A percentile compares a stretch with the other conserved stretches of the same genome.
These are phyloP conservation scores for Bryoerythrophyllum caledonicum DNA, from an alignment of 225 moss, liverwort and hornwort genomes.

Conservation along the genomic window DNA sequence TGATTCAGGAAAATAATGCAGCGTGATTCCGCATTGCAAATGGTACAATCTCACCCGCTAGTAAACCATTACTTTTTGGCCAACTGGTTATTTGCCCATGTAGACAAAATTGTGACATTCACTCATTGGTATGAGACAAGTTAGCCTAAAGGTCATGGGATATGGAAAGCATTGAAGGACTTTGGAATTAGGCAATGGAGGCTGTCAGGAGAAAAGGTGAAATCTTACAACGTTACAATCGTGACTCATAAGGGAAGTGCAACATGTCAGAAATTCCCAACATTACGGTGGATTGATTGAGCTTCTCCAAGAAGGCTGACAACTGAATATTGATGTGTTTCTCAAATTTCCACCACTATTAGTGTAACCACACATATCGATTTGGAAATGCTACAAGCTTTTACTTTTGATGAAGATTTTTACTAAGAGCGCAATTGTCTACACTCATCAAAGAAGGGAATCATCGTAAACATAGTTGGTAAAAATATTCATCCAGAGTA, in stretches of 20 bases:
- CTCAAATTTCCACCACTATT: too few relatives aligned
- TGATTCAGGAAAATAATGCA: too few relatives aligned
- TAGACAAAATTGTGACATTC: background rate
- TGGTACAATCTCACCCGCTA: too few relatives aligned
- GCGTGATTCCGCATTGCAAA: background rate
- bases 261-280: slow-evolving; percentile 24
- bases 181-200: background rate
- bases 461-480: too few relatives aligned
- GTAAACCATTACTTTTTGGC: background rate
- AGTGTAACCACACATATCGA: too few relatives aligned
- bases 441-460: too few relatives aligned
- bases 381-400: too few relatives aligned
- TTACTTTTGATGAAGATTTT: too few relatives aligned
- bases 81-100: too few relatives aligned
- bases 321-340: slow-evolving; percentile 15
- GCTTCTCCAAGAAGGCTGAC: background rate
- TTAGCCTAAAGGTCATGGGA: background rate
- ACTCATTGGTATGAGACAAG: background rate
- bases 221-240: slow-evolving; percentile 22
- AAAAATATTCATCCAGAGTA: too few relatives aligned
- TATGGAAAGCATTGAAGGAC: background rate
- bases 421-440: too few relatives aligned
- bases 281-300: slow-evolving; percentile 11
- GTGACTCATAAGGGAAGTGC: slow-evolving; percentile 2
- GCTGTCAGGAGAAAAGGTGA: background rate